A percentile compares a stretch with the other conserved stretches of the same genome.
These are phyloP conservation scores for Paramecium sonneborni DNA, from an alignment of 73 alveolate genomes.

Conservation along the genomic window DNA sequence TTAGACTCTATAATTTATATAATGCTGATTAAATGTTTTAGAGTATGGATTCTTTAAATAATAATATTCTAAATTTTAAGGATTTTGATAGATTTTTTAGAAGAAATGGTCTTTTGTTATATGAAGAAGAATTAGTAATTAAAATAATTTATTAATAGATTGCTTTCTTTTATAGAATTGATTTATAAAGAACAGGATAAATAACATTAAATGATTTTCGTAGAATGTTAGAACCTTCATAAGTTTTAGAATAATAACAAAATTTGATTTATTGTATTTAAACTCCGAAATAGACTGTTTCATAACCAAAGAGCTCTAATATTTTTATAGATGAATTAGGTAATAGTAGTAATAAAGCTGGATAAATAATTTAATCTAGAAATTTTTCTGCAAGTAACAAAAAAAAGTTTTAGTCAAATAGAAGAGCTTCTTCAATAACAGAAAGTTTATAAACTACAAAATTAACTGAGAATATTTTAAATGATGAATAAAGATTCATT, in stretches of 20 bases:
- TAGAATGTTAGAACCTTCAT: neutral
- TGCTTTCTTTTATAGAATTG: conserved; percentile 1
- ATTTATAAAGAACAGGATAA: neutral
- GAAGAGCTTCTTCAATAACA: neutral
- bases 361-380: neutral
- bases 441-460: neutral
- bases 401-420: neutral
- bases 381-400: neutral
- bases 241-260: neutral
- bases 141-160: neutral
- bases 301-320: neutral
- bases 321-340: neutral
- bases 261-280: neutral
- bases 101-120: conserved; percentile 38
- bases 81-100: conserved; percentile 55
- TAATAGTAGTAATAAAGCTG: neutral
- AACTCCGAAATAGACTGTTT: neutral
- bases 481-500: neutral
- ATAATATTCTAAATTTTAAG: neutral
- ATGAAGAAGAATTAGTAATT: conserved; percentile 45
- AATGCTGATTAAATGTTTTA: conserved; percentile 3
- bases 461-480: neutral
- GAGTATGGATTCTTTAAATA: conserved; percentile 32
- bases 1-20: neutral
- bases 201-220: neutral